Conservation (phyloP, 768 basidiomycete genomes). For the Trametes villosa region DNA sequence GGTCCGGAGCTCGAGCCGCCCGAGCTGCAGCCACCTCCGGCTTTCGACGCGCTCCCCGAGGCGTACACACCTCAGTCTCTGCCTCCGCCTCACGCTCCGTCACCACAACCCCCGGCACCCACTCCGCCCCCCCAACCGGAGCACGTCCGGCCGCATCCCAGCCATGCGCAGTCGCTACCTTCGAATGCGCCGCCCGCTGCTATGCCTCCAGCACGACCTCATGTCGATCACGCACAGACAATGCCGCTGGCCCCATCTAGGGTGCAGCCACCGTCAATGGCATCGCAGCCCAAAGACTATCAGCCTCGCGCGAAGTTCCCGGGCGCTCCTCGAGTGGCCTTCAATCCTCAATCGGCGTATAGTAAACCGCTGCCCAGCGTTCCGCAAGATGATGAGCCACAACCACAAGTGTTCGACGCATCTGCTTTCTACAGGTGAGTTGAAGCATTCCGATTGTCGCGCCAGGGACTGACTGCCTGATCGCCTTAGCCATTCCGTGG, state of each 20-base stretch:
- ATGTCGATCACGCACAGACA: background rate
- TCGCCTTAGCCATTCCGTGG: slow-evolving; percentile 53
- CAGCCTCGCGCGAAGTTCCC: background rate
- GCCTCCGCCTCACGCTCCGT: background rate
- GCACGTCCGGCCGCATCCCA: background rate
- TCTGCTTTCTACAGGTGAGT: slow-evolving; percentile 62
- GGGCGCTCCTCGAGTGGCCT: slow-evolving; percentile 27
- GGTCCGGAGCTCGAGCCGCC: slow-evolving; percentile 25
- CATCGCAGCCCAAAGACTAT: background rate
- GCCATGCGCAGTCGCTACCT: slow-evolving; percentile 10
- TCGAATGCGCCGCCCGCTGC: background rate
- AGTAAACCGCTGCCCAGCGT: slow-evolving; percentile 24
- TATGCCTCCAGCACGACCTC: background rate
- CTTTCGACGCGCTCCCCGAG: slow-evolving; percentile 26
- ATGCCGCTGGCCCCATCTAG: background rate
- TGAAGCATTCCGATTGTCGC: background rate
- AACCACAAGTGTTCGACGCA: slow-evolving; percentile 31
- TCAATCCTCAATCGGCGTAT: slow-evolving; percentile 57
- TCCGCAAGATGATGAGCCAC: slow-evolving; percentile 10
- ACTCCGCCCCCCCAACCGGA: slow-evolving; percentile 1
- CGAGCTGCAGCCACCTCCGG: slow-evolving; percentile 4
- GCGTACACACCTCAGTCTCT: background rate
- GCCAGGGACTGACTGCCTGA: background rate
- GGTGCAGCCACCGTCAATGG: background rate
- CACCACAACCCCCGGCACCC: background rate